phyloP scores from a whole-genome alignment of 139 green algal species.

The Tetraselmis striata region DNA sequence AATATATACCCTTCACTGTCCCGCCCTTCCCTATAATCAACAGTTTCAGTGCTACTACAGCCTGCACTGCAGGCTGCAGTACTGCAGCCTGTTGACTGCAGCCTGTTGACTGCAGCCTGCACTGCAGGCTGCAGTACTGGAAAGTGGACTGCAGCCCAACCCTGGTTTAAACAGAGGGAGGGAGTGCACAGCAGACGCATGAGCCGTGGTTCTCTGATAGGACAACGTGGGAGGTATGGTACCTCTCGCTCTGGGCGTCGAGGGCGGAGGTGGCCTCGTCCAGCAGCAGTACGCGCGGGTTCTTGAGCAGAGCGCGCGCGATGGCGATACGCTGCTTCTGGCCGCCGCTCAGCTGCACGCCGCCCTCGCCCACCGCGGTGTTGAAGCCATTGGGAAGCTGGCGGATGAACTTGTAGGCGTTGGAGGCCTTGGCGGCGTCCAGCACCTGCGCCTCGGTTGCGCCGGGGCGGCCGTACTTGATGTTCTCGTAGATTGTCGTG shows the following conservation, averaged over 20 bases:
- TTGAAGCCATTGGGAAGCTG: constrained; percentile 42
- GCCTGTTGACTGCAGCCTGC: too few relatives aligned
- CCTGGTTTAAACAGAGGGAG: too few relatives aligned
- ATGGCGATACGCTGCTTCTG: constrained; percentile 87
- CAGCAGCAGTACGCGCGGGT: constrained; percentile 64
- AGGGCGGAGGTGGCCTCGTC: constrained; percentile 86
- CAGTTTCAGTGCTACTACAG: too few relatives aligned
- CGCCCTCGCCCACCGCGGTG: constrained; percentile 48
- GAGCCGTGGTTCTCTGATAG: neutral
- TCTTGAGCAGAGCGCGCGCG: constrained; percentile 66
- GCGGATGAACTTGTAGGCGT: constrained; percentile 66
- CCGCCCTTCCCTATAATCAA: too few relatives aligned
- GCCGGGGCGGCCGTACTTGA: constrained; percentile 52
- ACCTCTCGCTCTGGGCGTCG: constrained; percentile 63
- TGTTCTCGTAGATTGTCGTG: constrained; percentile 81
- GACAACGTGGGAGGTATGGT: neutral
- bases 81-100: too few relatives aligned
- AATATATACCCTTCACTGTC: too few relatives aligned
- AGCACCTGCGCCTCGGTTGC: constrained; percentile 52
- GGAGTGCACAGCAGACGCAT: constrained; percentile 50
- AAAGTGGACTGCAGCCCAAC: too few relatives aligned
- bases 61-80: too few relatives aligned
- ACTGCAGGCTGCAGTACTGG: too few relatives aligned
- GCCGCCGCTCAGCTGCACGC: constrained; percentile 47
- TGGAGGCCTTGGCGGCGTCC: constrained; percentile 58